Conservation (phyloP, 2,329 filamentous ascomycete genomes). For the Fonsecaea pedrosoi region DNA sequence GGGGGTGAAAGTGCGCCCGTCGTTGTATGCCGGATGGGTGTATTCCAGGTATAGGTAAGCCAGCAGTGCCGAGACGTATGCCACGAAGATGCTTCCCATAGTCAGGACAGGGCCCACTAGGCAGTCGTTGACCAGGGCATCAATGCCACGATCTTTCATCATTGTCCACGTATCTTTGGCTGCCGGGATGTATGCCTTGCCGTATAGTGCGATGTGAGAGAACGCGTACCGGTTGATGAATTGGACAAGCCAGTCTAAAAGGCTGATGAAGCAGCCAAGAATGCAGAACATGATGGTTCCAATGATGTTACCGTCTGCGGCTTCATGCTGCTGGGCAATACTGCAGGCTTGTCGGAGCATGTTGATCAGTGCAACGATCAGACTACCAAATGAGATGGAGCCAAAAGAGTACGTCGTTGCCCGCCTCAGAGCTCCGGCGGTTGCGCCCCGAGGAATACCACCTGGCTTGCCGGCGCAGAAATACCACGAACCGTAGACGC, state of each 20-base stretch:
- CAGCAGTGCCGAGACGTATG: constrained; percentile 78
- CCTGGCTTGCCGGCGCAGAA: constrained; percentile 69
- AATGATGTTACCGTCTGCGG: constrained; percentile 71
- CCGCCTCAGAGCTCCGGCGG: constrained; percentile 80
- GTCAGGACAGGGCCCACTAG: constrained; percentile 75
- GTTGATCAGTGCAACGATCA: constrained; percentile 87
- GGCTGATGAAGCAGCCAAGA: constrained; percentile 74
- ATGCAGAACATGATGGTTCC: constrained; percentile 73
- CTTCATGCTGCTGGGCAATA: constrained; percentile 71
- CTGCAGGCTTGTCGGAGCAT: constrained; percentile 81
- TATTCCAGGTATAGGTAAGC: constrained; percentile 87
- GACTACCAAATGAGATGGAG: constrained; percentile 83
- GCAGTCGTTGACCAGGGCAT: constrained; percentile 88
- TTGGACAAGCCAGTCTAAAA: constrained; percentile 84
- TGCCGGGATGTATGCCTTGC: constrained; percentile 82
- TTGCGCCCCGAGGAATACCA: constrained; percentile 76
- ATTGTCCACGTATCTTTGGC: constrained; percentile 90
- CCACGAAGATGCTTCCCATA: constrained; percentile 83
- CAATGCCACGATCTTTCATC: constrained; percentile 90
- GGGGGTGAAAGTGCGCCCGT: constrained; percentile 69
- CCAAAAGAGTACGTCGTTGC: constrained; percentile 91
- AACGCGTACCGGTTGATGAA: constrained; percentile 94
- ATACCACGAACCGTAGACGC: constrained; percentile 93
- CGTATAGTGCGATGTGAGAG: constrained; percentile 90
- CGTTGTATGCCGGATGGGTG: constrained; percentile 80